A percentile compares a stretch with the other conserved stretches of the same genome.
These are phyloP conservation scores for Kuraishia borneana DNA, from an alignment of 805 yeast genomes.

Conservation along the genomic window DNA sequence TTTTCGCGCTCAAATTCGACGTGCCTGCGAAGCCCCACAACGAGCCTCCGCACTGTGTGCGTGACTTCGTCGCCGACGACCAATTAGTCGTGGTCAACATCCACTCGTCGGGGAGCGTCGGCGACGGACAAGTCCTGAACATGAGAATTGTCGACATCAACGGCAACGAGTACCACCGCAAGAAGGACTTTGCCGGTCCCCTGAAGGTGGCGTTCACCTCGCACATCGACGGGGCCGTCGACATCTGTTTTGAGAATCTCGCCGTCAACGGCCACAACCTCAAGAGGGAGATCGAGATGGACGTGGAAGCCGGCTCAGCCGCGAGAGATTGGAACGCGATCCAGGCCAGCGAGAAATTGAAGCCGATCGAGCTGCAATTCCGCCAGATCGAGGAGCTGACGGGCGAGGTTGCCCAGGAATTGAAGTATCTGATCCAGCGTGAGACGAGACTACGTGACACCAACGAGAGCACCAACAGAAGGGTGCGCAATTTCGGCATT, in stretches of 20 bases:
- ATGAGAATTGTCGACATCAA: conserved; percentile 60
- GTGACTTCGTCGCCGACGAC: conserved; percentile 81
- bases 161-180: conserved; percentile 79
- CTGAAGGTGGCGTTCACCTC: conserved; percentile 77
- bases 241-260: conserved; percentile 78
- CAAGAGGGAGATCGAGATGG: conserved; percentile 73
- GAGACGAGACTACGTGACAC: conserved; percentile 94
- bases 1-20: conserved; percentile 17
- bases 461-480: conserved; percentile 88
- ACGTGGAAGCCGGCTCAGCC: conserved; percentile 89
- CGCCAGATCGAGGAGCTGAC: conserved; percentile 80
- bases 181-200: conserved; percentile 64
- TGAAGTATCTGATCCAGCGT: conserved; percentile 75
- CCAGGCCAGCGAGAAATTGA: conserved; percentile 86
- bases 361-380: conserved; percentile 85
- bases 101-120: conserved; percentile 59
- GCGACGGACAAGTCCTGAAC: conserved; percentile 80
- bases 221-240: conserved; percentile 74
- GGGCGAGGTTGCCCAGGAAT: conserved; percentile 67
- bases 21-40: conserved; percentile 15
- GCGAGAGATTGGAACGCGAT: conserved; percentile 97
- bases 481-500: conserved; percentile 82
- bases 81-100: conserved; percentile 82
- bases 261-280: conserved; percentile 37
- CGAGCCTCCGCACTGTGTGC: conserved; percentile 62